A percentile compares a stretch with the other conserved stretches of the same genome.
Evolutionary conservation across 164 flowering plant genomes (phyloP).

Genomic region (Magnolia sinica): DNA sequence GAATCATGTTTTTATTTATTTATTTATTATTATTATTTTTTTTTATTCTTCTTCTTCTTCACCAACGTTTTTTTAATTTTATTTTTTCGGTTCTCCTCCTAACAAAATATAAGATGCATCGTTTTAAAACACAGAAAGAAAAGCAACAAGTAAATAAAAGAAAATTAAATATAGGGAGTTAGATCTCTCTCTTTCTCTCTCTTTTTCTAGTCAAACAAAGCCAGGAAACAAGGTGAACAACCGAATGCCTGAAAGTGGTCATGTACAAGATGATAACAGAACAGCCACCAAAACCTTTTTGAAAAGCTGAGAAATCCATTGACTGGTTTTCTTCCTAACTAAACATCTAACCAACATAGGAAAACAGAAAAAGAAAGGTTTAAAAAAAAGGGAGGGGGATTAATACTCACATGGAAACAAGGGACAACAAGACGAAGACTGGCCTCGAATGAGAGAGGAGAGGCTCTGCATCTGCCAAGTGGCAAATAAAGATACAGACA

Average conservation of each 20-base stretch:
- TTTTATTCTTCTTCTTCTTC: too few relatives aligned
- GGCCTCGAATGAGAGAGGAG: neutral
- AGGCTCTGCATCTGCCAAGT: neutral
- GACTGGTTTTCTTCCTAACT: neutral
- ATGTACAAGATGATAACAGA: neutral
- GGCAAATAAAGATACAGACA: neutral
- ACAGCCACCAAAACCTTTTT: neutral
- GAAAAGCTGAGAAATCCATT: neutral
- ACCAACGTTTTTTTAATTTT: too few relatives aligned
- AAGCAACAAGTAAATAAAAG: too few relatives aligned
- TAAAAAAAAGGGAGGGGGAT: neutral
- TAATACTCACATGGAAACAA: neutral
- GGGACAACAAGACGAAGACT: neutral
- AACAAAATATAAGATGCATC: too few relatives aligned
- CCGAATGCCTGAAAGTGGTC: neutral
- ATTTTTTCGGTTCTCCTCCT: too few relatives aligned
- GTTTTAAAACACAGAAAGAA: too few relatives aligned
- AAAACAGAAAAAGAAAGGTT: neutral
- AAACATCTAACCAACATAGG: neutral
- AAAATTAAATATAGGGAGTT: too few relatives aligned
- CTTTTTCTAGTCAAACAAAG: neutral
- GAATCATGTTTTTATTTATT: too few relatives aligned
- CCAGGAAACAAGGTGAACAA: neutral
- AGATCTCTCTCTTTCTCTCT: neutral
- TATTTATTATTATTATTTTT: too few relatives aligned